Evolutionary conservation across 441 rosid species (phyloP), one percentile per base, ranked within the genome.

Genomic region (Euphorbia neoarborescens): DNA sequence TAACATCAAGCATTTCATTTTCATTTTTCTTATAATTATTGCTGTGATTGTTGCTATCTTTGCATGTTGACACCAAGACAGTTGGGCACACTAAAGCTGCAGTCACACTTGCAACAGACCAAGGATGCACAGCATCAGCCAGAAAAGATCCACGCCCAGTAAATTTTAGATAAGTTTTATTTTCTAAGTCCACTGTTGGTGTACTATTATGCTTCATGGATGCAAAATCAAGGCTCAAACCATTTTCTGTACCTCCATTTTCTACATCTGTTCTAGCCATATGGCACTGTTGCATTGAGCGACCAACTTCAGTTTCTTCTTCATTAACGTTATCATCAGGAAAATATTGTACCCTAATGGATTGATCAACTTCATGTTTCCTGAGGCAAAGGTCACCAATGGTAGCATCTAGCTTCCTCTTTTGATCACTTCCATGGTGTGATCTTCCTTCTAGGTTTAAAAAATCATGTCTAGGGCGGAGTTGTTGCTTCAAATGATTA

Each of bases 361-460:
- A 42, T 48, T 70, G 13, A 62, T 24, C 35, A 50, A 40, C 66
- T 66, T 60, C n/a, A 13, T 71, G 53, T 62, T 48, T 44, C 42
- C 61, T 56, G 42, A 15, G 28, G 58, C 69, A 46, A 14, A 37
- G 65, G 30, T 66, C 19, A 46, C 32, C 48, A 61, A 37, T 54
- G 24, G 62, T n/a, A 56, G 66, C 66, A 44, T n/a, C 65, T 10
- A 65, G 44, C 54, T 8, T 32, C 71, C 71, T 66, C 62, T 66
- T 73, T 57, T 22, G 22, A 46, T 53, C 44, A 44, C 69, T 28
- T 17, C 80, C 71, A 38, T 60, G 38, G 68, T 7, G 38, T 24
- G 69, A 65, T 62, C 74, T 71, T 68, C 71, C 78, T 51, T 50
- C 75, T 68, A 27, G 46, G 14, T 66, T 48, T 66, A 70, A 40